Conservation (phyloP, 2,329 filamentous ascomycete genomes). For the Hypoxylon rubiginosum region DNA sequence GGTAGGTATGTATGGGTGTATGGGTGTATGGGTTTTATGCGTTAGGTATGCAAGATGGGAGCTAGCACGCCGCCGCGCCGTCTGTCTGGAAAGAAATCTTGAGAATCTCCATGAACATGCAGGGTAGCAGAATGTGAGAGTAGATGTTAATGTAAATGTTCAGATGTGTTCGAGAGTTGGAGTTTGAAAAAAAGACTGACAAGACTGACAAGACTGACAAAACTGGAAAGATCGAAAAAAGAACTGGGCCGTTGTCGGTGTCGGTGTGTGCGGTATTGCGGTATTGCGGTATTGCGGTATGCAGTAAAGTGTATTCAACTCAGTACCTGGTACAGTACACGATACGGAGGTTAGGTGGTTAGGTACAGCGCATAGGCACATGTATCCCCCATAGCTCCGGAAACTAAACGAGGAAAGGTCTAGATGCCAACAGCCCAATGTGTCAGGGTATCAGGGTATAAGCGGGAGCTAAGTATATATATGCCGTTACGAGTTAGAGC, state of each 20-base stretch:
- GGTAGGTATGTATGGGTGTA: not conserved
- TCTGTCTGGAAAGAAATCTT: not conserved
- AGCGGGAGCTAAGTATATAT: constrained; percentile 17
- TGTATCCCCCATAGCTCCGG: not conserved
- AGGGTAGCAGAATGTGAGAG: not conserved
- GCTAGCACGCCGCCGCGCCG: not conserved
- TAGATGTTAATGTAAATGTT: constrained; percentile 1
- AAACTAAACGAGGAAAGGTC: not conserved
- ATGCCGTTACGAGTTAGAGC: constrained; percentile 30
- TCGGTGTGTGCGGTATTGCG: constrained; percentile 1
- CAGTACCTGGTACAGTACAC: not conserved
- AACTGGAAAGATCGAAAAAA: not conserved
- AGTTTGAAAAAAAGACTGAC: constrained; percentile 21
- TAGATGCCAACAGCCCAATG: not conserved
- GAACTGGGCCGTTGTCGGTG: constrained; percentile 23
- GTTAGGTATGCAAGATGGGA: not conserved
- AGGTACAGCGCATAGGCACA: constrained; percentile 1
- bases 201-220: not conserved
- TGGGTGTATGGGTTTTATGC: not conserved
- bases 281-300: not conserved
- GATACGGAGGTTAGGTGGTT: not conserved
- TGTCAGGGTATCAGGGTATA: no score
- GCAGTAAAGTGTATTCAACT: not conserved
- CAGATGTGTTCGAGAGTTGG: constrained; percentile 30
- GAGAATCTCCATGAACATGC: not conserved